Evolutionary conservation across 2,329 filamentous ascomycete species (phyloP).

Genomic region (Neofusicoccum cordaticola): DNA sequence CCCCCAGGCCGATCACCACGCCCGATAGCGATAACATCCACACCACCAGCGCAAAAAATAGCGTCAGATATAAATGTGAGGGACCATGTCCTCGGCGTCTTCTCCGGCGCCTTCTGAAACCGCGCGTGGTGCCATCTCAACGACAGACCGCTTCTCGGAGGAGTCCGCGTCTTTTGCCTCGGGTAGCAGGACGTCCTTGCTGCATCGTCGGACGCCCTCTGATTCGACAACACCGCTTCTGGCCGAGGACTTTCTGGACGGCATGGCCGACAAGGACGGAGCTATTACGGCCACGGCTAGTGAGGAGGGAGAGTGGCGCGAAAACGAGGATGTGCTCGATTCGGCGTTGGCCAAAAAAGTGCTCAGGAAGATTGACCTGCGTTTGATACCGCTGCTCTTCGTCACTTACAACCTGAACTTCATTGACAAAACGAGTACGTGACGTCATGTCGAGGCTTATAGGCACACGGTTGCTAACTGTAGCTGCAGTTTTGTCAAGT

Average conservation of each 20-base stretch:
- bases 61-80: background rate
- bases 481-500: constrained; percentile 31
- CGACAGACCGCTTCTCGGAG: too few species aligned
- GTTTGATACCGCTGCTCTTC: constrained; percentile 57
- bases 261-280: background rate
- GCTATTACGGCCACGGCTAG: background rate
- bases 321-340: constrained; percentile 21
- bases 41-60: background rate
- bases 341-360: constrained; percentile 31
- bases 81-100: background rate
- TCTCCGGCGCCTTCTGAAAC: background rate
- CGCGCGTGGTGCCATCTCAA: too few species aligned
- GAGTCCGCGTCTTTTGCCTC: background rate
- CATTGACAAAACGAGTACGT: constrained; percentile 54
- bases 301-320: background rate
- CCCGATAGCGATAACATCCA: background rate
- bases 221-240: constrained; percentile 2
- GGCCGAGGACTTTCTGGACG: background rate
- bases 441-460: too few species aligned
- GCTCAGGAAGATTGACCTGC: constrained; percentile 56
- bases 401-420: constrained; percentile 60
- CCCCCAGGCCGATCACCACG: background rate
- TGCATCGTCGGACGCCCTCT: background rate
- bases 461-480: too few species aligned
- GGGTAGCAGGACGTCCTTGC: background rate